Base-by-base conservation (phyloP, 805 yeast genomes). In the Metschnikowia lachancei region DNA sequence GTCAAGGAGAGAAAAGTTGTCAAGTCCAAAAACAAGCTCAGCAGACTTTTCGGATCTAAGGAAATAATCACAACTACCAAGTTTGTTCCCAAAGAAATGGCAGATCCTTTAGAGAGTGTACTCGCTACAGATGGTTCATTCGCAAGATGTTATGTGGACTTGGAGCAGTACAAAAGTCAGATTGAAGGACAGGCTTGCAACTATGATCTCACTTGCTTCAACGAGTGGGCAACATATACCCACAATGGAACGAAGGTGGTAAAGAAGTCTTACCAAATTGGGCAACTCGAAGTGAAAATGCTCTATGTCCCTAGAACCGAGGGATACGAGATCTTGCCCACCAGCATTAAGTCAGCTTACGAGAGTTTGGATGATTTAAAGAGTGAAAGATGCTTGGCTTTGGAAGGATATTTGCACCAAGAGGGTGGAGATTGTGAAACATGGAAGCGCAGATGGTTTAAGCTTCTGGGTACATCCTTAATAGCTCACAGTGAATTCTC, bases 111-210 rank as follows among this genome's bases (percentile, higher is more conserved):
- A 85, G 78, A 77, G 29, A 64, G 71, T 29, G 67, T 78, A 45
- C 76, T 89, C 52, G 96, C 97, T 1, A 73, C 75, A 29, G 95
- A 89, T 63, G 98, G 98, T 1, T 87, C 96, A 31, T 90, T 87
- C 73, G 96, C 89, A 8, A 76, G 92, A 57, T 78, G 86, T 44
- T 82, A 84, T 55, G 71, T 91, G 44, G 77, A 77, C 38, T 83
- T 85, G 56, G 74, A 76, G 19, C 79, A 78, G 46, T 77, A 77
- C 55, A 82, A 82, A 56, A 64, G 73, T 17, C 75, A 74, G 26
- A 70, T 86, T 38, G 77, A 75, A 14, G 85, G 87, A 14, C 62
- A 67, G 39, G 70, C 81, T 0, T 67, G 70, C 46, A 72, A 70
- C 39, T 80, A 80, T 60, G 71, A 74, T 36, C 59, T 88, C 36